Evolutionary conservation across 1,284 basidiomycete species (phyloP), one percentile per base, ranked within the genome.

Genomic region (Cystobasidiaceae sp.): DNA sequence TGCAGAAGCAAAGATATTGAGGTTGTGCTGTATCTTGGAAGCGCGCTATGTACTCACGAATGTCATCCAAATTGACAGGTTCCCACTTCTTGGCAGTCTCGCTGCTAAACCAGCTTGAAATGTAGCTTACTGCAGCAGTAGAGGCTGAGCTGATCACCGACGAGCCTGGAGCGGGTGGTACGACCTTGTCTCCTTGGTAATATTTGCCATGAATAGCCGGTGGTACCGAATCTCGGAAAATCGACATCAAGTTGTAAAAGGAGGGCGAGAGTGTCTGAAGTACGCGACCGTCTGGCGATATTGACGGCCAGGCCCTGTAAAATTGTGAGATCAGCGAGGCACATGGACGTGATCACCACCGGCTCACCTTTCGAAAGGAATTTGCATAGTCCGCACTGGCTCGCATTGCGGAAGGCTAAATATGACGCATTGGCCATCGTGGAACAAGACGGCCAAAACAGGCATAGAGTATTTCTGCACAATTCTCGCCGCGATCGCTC

Each of bases 21-120:
- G 17, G 5, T n/a, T 30, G 28, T 15, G 8, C 27, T n/a, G 11
- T 3, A 52, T 17, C 11, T 13, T 19, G 6, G 19, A 8, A 8
- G 28, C 1, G 15, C 11, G 17, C 27, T 33, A n/a, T n/a, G n/a
- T 13, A 56, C 54, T 39, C 34, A 56, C 54, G 25, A 13, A 64
- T n/a, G 27, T 64, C 61, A 30, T 64, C 61, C 25, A 64, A 25
- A 33, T 30, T 34, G 27, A 32, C 28, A 11, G 39, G 28, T 28
- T 48, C 39, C 39, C 39, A 44, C 34, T 44, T 39, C 46, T 39
- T 50, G n/a, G 43, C 46, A 8, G 52, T 51, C n/a, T 56, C 54
- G 23, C 54, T 37, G 19, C 51, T 32, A 34, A 64, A 64, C 61
- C 61, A 64, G 43, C 46, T 51, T 9, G 61, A 56, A 25, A 64